A percentile compares a stretch with the other conserved stretches of the same genome.
Conservation (phyloP, 352 stramenopile genomes). For the Pythium dissimile region DNA sequence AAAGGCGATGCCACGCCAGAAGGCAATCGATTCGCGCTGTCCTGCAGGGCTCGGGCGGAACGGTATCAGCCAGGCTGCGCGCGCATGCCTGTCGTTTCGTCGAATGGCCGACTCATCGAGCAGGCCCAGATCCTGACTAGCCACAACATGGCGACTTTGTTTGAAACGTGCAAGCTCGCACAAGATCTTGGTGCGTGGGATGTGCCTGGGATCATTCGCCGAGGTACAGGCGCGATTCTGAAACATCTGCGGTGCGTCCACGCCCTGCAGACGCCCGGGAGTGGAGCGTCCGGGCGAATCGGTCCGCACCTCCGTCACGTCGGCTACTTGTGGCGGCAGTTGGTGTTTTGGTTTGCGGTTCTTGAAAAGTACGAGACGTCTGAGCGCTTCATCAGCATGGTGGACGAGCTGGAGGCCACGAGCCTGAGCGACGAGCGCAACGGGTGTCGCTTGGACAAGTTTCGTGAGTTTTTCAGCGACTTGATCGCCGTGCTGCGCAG, state of each 20-base stretch:
- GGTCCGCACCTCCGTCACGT: conserved; percentile 11
- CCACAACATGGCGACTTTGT: conserved; percentile 24
- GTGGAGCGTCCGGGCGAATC: neutral
- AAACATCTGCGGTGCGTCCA: neutral
- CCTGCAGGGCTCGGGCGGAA: neutral
- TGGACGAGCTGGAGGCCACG: neutral
- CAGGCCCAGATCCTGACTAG: conserved; percentile 21
- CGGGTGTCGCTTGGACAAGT: neutral
- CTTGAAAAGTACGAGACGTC: conserved; percentile 15
- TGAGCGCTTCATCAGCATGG: neutral
- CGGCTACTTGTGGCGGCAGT: conserved; percentile 16
- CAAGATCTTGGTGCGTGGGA: neutral
- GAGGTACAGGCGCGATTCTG: neutral
- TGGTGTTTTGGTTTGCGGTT: conserved; percentile 23
- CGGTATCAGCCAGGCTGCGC: neutral
- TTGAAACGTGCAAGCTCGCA: conserved; percentile 4
- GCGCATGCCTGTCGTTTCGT: neutral
- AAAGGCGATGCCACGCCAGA: neutral
- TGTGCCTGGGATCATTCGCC: conserved; percentile 12
- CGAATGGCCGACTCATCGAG: conserved; percentile 21
- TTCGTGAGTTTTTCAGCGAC: too few relatives aligned
- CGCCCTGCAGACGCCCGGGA: neutral
- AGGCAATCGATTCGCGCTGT: neutral
- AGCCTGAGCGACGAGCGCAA: neutral
- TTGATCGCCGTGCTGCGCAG: too few relatives aligned